These are phyloP conservation scores for Boechera divaricarpa DNA, from an alignment of 345 rosid genomes.

Conservation along the genomic window DNA sequence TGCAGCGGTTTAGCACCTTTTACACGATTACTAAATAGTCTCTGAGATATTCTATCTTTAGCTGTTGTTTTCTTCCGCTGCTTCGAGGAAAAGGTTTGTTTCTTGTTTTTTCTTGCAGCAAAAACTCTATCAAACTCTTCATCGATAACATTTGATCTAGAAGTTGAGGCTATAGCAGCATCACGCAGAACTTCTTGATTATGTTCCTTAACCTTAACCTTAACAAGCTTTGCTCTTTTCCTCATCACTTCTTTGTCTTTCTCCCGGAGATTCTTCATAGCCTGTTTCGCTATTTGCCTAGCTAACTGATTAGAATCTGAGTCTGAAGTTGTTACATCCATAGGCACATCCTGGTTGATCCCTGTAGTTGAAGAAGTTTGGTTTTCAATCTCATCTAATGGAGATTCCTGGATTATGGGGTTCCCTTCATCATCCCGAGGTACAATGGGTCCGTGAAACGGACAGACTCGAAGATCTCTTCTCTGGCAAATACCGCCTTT, in stretches of 20 bases:
- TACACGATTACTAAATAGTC: constrained; percentile 57
- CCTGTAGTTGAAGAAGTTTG: constrained; percentile 15
- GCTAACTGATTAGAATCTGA: constrained; percentile 52
- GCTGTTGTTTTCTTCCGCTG: constrained; percentile 66
- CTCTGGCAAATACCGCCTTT: constrained; percentile 85
- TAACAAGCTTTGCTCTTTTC: constrained; percentile 76
- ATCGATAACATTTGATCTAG: constrained; percentile 58
- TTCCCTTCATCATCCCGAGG: constrained; percentile 73
- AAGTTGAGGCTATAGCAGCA: constrained; percentile 84
- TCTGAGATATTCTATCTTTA: constrained; percentile 66
- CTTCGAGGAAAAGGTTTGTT: constrained; percentile 66
- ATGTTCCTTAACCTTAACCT: constrained; percentile 71
- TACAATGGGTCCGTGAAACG: constrained; percentile 82
- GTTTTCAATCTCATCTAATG: constrained; percentile 39
- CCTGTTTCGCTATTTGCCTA: constrained; percentile 73
- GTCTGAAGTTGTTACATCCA: constrained; percentile 43
- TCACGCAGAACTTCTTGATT: constrained; percentile 72
- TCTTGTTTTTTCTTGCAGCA: constrained; percentile 54
- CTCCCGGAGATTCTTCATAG: constrained; percentile 69
- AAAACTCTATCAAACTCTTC: constrained; percentile 48
- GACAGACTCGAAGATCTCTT: constrained; percentile 80
- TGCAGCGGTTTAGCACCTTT: constrained; percentile 57
- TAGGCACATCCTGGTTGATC: constrained; percentile 45
- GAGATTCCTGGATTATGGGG: constrained; percentile 49
- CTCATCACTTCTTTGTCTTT: constrained; percentile 58